Evolutionary conservation across 2,329 filamentous ascomycete genomes (phyloP).

Genomic region (Cladophialophora immunda): DNA sequence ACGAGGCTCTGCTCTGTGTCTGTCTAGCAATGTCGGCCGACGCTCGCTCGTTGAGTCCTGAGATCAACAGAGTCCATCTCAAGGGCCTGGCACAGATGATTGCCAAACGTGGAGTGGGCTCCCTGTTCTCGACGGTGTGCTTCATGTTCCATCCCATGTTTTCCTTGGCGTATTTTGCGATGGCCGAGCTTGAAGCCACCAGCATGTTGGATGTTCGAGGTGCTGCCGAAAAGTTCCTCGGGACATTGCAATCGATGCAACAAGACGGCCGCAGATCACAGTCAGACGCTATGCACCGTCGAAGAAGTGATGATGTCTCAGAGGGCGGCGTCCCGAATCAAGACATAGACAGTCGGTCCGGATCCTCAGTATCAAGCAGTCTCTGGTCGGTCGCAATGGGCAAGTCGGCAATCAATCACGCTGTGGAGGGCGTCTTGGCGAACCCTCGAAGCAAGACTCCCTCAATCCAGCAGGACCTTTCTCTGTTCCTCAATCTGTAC

Average conservation of each 20-base stretch:
- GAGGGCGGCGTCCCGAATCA: too few species aligned
- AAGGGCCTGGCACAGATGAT: constrained; percentile 13
- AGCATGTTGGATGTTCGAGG: neutral
- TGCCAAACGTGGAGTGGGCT: neutral
- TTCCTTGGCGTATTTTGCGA: neutral
- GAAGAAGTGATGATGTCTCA: neutral
- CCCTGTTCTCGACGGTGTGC: neutral
- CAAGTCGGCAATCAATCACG: neutral
- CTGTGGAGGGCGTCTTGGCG: neutral
- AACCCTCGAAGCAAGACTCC: neutral
- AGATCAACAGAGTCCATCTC: constrained; percentile 2
- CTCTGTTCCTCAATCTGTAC: constrained; percentile 6
- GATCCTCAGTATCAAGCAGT: neutral
- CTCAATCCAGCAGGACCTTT: neutral
- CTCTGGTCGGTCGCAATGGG: constrained; percentile 3
- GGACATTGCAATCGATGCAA: neutral
- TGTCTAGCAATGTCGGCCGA: neutral
- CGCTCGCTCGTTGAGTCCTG: constrained; percentile 1
- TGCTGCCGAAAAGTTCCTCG: neutral
- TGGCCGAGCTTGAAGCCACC: constrained; percentile 8
- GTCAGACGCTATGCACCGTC: neutral
- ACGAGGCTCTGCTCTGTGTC: constrained; percentile 1
- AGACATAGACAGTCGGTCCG: neutral
- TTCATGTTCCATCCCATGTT: constrained; percentile 12
- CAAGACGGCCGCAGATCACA: neutral